These are phyloP conservation scores for Reticulascus tulasneorum DNA, from an alignment of 2,329 filamentous ascomycete species.

Conservation along the genomic window DNA sequence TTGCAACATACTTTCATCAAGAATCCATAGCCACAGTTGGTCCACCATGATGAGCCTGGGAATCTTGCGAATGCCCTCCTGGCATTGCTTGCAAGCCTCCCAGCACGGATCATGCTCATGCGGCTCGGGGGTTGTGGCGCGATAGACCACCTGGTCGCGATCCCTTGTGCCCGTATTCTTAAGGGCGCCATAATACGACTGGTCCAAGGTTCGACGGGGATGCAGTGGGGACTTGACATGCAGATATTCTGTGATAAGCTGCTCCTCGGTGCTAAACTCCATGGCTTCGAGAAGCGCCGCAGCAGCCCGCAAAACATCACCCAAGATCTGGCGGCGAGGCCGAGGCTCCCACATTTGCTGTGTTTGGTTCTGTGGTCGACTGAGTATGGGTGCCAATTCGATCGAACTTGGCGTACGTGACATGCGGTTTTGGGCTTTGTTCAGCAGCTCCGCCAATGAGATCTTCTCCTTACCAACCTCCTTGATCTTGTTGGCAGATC, in stretches of 20 bases:
- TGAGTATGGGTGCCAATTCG: conserved; percentile 10
- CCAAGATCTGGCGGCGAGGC: too few relatives aligned
- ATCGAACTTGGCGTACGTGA: neutral
- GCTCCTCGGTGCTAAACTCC: conserved; percentile 27
- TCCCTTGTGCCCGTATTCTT: conserved; percentile 35
- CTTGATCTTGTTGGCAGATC: conserved; percentile 11
- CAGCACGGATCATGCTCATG: conserved; percentile 17
- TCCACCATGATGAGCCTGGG: conserved; percentile 36
- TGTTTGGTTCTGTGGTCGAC: neutral
- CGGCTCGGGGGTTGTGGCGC: conserved; percentile 24
- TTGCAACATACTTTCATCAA: conserved; percentile 20
- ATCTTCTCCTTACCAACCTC: neutral
- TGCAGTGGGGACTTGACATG: conserved; percentile 32
- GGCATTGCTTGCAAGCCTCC: conserved; percentile 16
- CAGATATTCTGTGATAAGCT: conserved; percentile 28
- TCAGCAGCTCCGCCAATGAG: neutral
- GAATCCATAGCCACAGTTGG: conserved; percentile 39
- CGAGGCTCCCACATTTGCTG: too few relatives aligned
- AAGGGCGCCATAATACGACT: conserved; percentile 38
- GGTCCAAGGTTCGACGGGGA: conserved; percentile 41
- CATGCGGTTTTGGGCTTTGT: neutral
- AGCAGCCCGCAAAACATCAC: conserved; percentile 26
- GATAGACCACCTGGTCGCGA: conserved; percentile 38
- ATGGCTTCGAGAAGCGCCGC: conserved; percentile 32
- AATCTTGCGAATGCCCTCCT: conserved; percentile 7